phyloP scores from a whole-genome alignment of 2,329 filamentous ascomycete genomes.

The Colletotrichum ledebouriae region DNA sequence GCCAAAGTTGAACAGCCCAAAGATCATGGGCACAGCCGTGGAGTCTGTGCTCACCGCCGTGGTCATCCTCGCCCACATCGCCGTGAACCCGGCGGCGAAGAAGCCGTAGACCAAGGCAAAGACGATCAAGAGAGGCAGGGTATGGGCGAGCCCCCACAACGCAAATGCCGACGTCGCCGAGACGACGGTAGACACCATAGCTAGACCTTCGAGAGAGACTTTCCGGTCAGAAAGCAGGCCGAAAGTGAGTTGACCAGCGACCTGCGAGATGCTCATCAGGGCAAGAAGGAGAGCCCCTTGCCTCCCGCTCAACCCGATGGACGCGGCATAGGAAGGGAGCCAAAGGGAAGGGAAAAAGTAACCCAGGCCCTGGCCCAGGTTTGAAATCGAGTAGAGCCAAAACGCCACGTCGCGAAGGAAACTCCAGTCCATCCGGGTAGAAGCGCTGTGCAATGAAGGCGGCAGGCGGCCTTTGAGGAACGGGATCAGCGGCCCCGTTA shows the following conservation, averaged over 20 bases:
- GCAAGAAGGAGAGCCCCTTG: constrained; percentile 61
- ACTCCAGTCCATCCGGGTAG: constrained; percentile 45
- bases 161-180: constrained; percentile 63
- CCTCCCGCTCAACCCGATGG: constrained; percentile 53
- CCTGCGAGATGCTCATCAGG: constrained; percentile 61
- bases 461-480: constrained; percentile 60
- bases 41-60: constrained; percentile 47
- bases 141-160: constrained; percentile 66
- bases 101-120: constrained; percentile 69
- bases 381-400: constrained; percentile 59
- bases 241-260: constrained; percentile 59
- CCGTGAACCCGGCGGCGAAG: constrained; percentile 61
- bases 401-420: constrained; percentile 47
- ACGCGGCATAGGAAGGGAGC: constrained; percentile 63
- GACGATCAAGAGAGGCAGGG: constrained; percentile 58
- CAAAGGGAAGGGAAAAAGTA: constrained; percentile 70
- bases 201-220: constrained; percentile 59
- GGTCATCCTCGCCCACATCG: constrained; percentile 48
- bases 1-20: constrained; percentile 48
- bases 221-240: constrained; percentile 61
- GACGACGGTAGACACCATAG: constrained; percentile 57
- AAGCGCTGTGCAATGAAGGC: constrained; percentile 46
- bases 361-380: constrained; percentile 64
- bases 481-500: constrained; percentile 56
- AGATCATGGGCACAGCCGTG: constrained; percentile 42